Evolutionary conservation across 495 filamentous ascomycete species (phyloP).

Genomic region (Aspergillus kassunensis): DNA sequence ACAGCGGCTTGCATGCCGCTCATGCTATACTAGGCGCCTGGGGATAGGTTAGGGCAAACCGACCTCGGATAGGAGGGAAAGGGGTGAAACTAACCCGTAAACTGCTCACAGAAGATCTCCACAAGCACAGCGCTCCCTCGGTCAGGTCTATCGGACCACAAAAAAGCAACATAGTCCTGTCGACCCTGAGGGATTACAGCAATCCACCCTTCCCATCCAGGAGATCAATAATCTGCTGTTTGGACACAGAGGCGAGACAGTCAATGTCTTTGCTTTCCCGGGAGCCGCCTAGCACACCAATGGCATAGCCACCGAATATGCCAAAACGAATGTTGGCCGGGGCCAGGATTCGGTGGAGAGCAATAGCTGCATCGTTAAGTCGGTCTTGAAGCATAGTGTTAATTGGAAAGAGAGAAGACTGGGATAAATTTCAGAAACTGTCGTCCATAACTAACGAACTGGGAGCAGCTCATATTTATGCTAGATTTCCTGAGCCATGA

Average conservation of each 20-base stretch:
- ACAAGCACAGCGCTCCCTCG: slow-evolving; percentile 1
- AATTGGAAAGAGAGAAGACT: not conserved
- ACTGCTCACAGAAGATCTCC: slow-evolving; percentile 10
- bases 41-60: slow-evolving; percentile 2
- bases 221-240: not conserved
- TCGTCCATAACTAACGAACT: not conserved
- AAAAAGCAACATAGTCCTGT: slow-evolving; percentile 6
- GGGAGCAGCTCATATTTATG: not conserved
- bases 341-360: slow-evolving; percentile 7
- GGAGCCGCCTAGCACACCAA: not conserved
- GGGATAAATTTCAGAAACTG: not conserved
- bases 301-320: slow-evolving; percentile 5
- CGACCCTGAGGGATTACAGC: slow-evolving; percentile 1
- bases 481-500: not conserved
- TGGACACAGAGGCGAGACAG: slow-evolving; percentile 1
- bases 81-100: not conserved
- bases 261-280: slow-evolving; percentile 5
- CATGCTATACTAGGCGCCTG: slow-evolving; percentile 15
- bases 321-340: slow-evolving; percentile 1
- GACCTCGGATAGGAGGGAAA: not conserved
- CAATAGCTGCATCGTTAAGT: slow-evolving; percentile 9
- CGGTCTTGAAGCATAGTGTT: slow-evolving; percentile 7
- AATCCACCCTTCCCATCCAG: slow-evolving; percentile 2
- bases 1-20: slow-evolving; percentile 8
- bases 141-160: slow-evolving; percentile 11